These are phyloP conservation scores for Phytophthora ohioensis DNA, from an alignment of 352 stramenopile genomes.

Conservation along the genomic window DNA sequence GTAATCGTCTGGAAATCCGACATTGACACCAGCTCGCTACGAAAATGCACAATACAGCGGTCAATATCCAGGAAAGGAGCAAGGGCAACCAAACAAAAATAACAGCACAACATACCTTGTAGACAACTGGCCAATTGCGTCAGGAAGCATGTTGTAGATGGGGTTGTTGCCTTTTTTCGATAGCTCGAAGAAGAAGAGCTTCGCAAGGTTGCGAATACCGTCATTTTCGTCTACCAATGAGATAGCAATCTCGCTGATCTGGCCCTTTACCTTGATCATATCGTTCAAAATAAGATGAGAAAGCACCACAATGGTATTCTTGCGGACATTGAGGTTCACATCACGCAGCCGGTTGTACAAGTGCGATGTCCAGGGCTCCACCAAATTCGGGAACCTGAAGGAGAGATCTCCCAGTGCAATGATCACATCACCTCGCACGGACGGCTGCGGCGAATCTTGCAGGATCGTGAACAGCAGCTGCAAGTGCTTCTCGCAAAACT, in stretches of 20 bases:
- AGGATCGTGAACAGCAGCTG: slow-evolving; percentile 96
- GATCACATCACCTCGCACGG: slow-evolving; percentile 96
- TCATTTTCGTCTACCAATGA: slow-evolving; percentile 95
- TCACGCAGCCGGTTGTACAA: slow-evolving; percentile 96
- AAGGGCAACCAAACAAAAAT: not conserved
- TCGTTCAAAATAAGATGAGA: slow-evolving; percentile 99
- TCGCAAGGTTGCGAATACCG: slow-evolving; percentile 93
- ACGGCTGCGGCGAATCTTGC: slow-evolving; percentile 67
- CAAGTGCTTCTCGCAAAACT: slow-evolving; percentile 96
- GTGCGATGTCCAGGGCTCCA: slow-evolving; percentile 98
- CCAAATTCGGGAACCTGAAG: slow-evolving; percentile 98
- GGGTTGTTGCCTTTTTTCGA: slow-evolving; percentile 97
- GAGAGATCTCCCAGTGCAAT: slow-evolving; percentile 97
- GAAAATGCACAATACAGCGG: slow-evolving; percentile 19
- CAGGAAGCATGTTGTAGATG: slow-evolving; percentile 99
- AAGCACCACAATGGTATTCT: slow-evolving; percentile 98
- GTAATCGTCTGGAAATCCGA: slow-evolving; percentile 95
- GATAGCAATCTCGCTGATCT: slow-evolving; percentile 96
- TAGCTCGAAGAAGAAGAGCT: slow-evolving; percentile 97
- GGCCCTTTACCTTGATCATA: slow-evolving; percentile 99
- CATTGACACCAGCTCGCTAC: slow-evolving; percentile 79
- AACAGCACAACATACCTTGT: slow-evolving; percentile 51
- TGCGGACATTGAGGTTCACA: slow-evolving; percentile 90
- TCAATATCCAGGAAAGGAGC: not conserved
- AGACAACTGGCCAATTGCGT: slow-evolving; percentile 96